phyloP scores from a whole-genome alignment of 768 basidiomycete species.

The Leccinum olivaceopallidum region DNA sequence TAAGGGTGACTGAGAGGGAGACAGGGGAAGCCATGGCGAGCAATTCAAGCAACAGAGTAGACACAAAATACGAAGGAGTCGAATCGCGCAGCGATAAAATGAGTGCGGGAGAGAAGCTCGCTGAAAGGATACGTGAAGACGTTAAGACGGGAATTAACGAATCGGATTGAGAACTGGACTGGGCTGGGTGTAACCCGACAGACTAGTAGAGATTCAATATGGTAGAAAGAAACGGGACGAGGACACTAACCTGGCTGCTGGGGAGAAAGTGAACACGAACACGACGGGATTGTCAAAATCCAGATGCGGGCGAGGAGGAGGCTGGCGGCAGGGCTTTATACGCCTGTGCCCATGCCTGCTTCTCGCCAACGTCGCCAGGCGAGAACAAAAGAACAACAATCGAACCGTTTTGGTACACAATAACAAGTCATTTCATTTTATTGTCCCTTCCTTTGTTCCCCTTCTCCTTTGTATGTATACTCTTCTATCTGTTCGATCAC shows the following conservation, averaged over 20 bases:
- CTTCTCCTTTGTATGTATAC: constrained; percentile 17
- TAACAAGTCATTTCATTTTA: constrained; percentile 22
- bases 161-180: constrained; percentile 29
- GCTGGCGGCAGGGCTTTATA: constrained; percentile 27
- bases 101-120: constrained; percentile 26
- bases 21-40: constrained; percentile 35
- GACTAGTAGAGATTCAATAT: constrained; percentile 16
- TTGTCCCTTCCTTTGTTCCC: constrained; percentile 24
- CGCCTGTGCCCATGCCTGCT: constrained; percentile 12
- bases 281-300: constrained; percentile 39
- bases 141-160: constrained; percentile 19
- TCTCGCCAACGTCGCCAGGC: constrained; percentile 29
- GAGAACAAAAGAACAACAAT: constrained; percentile 34
- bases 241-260: constrained; percentile 31
- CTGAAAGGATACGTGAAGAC: constrained; percentile 29
- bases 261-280: constrained; percentile 12
- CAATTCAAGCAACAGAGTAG: constrained; percentile 9
- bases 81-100: constrained; percentile 35
- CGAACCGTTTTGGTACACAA: constrained; percentile 33
- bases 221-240: constrained; percentile 1
- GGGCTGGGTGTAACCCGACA: constrained; percentile 24
- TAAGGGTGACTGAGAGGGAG: constrained; percentile 65
- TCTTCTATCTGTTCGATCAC: constrained; percentile 15
- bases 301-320: constrained; percentile 19
- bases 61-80: constrained; percentile 23